Evolutionary conservation across 495 filamentous ascomycete species (phyloP), one percentile per base, ranked within the genome.

Genomic region (Penicillium coffeae): DNA sequence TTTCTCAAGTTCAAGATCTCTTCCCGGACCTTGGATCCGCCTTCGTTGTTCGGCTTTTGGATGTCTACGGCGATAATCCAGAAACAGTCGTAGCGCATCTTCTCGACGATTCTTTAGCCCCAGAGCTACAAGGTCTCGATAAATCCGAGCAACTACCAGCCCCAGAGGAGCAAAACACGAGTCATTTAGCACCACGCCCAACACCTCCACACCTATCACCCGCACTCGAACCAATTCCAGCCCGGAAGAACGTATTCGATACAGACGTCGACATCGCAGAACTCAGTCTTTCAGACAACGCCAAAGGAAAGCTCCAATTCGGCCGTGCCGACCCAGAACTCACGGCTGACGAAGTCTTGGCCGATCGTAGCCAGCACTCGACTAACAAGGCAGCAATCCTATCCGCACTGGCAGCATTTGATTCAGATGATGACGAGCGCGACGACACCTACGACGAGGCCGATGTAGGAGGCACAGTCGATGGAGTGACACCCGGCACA

Each of bases 371-470:
- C 47, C 55, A 84, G 32, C 75, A 77, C 22, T 76, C 83, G 21
- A 70, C 79, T 32, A 79, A 84, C 59, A 96, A 96, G 70, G 86
- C 89, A 4, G 86, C 90, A 25, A 96, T 98, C 60, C 77, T 96
- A 10, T 86, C 93, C 16, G 93, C 93, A 0, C 82, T 98, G 9
- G 87, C 89, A 9, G 80, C 88, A 4, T 96, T 97, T 58, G 92
- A 97, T 70, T 84, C 84, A 0, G 93, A 96, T 55, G 92, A 96
- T 60, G 93, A 98, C 68, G 93, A 98, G 70, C 84, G 90, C 27
- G 93, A 98, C 68, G 93, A 98, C 60, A 97, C 93, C 1, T 98
- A 98, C 66, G 93, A 98, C 56, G 77, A 83, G 8, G 87, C 79
- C 34, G 93, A 97, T 55, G 90, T 96, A 5, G 93, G 93, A 45